These are phyloP conservation scores for Tricholoma hemisulphureum DNA, from an alignment of 768 basidiomycete species.

Conservation along the genomic window DNA sequence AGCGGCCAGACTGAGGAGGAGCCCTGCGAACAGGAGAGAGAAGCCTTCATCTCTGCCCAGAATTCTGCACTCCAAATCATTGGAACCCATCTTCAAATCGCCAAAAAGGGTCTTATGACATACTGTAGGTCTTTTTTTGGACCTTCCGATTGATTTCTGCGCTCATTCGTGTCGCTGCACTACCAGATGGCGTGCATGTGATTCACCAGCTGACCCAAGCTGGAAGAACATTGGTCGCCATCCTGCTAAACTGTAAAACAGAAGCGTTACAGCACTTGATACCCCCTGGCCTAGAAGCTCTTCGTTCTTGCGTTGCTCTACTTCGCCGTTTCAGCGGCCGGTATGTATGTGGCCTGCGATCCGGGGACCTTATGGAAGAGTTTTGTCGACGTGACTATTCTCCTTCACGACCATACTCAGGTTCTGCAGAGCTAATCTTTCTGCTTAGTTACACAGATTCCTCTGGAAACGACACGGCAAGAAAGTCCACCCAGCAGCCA, in stretches of 20 bases:
- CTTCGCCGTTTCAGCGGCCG: constrained; percentile 85
- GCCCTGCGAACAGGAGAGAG: constrained; percentile 67
- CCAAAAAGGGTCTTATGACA: constrained; percentile 88
- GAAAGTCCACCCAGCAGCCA: constrained; percentile 45
- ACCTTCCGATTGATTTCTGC: constrained; percentile 1
- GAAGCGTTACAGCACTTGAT: constrained; percentile 74
- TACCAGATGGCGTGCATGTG: constrained; percentile 85
- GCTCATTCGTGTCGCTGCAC: constrained; percentile 7
- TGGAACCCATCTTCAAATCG: constrained; percentile 78
- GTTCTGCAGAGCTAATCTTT: constrained; percentile 1
- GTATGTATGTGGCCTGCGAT: constrained; percentile 88
- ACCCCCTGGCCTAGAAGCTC: constrained; percentile 77
- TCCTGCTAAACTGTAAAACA: constrained; percentile 85
- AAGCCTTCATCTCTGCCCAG: constrained; percentile 76
- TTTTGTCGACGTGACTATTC: constrained; percentile 76
- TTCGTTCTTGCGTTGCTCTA: constrained; percentile 87
- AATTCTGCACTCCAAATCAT: constrained; percentile 80
- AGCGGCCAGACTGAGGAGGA: constrained; percentile 50
- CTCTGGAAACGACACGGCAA: constrained; percentile 66
- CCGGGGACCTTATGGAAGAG: constrained; percentile 92
- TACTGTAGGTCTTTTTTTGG: constrained; percentile 66
- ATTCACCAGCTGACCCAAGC: constrained; percentile 95
- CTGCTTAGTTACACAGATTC: constrained; percentile 73
- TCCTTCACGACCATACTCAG: constrained; percentile 4
- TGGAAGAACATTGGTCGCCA: constrained; percentile 84